phyloP scores from a whole-genome alignment of 169 alveolate species.

The Plasmodium fragile region DNA sequence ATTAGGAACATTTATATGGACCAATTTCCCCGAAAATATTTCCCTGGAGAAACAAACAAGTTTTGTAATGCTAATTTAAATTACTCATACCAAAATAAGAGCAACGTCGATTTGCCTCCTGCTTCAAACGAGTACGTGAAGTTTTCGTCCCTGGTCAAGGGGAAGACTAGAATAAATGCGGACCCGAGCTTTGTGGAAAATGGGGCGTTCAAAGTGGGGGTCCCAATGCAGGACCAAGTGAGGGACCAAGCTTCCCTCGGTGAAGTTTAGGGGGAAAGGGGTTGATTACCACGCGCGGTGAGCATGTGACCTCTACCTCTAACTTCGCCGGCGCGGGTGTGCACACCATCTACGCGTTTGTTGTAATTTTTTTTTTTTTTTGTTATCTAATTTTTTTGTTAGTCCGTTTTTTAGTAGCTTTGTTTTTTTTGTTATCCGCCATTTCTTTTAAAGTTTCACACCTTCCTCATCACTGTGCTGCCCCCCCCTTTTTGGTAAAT shows the following conservation, averaged over 20 bases:
- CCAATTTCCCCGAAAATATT: slow-evolving; percentile 1
- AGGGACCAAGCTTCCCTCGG: not conserved
- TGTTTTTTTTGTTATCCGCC: not conserved
- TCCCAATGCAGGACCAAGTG: not conserved
- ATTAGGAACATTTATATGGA: slow-evolving; percentile 42
- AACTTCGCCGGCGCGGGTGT: not conserved
- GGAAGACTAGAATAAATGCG: slow-evolving; percentile 4
- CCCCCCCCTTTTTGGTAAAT: not conserved
- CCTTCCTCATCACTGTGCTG: not conserved
- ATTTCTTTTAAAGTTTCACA: not conserved
- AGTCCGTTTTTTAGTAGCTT: not conserved
- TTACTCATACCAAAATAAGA: not conserved
- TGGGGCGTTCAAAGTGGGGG: not conserved
- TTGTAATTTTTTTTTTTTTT: not conserved
- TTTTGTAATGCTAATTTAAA: not conserved
- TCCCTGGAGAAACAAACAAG: not conserved
- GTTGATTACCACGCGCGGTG: not conserved
- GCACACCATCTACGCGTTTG: not conserved
- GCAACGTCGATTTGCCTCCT: not conserved
- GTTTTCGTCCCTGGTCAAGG: slow-evolving; percentile 5
- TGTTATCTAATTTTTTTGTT: not conserved
- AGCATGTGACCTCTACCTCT: not conserved
- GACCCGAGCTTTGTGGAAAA: slow-evolving; percentile 8
- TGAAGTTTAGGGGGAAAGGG: not conserved
- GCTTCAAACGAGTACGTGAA: slow-evolving; percentile 15